These are phyloP conservation scores for Cystobasidium sp. DNA, from an alignment of 1,284 basidiomycete genomes.

Conservation along the genomic window DNA sequence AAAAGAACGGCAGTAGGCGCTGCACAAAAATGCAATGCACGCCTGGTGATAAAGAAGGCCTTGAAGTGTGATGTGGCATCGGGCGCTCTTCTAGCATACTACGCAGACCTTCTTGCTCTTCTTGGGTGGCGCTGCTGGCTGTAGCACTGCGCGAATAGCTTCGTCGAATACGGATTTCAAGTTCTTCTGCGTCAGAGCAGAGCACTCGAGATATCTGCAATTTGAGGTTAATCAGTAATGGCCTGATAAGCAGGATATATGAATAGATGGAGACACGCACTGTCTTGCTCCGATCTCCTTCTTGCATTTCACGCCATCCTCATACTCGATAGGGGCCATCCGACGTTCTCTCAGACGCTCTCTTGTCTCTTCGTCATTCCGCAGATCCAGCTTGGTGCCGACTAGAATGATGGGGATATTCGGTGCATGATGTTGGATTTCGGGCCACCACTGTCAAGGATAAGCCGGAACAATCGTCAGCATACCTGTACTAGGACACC, in stretches of 20 bases:
- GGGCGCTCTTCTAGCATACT: slow-evolving; percentile 52
- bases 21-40: too few relatives aligned
- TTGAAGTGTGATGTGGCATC: background rate
- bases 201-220: slow-evolving; percentile 92
- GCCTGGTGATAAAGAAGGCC: background rate
- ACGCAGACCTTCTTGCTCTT: slow-evolving; percentile 57
- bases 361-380: slow-evolving; percentile 89
- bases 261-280: slow-evolving; percentile 43
- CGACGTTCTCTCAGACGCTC: slow-evolving; percentile 91
- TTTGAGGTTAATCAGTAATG: background rate
- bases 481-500: background rate
- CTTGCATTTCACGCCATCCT: slow-evolving; percentile 86
- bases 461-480: background rate
- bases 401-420: slow-evolving; percentile 90
- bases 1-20: too few relatives aligned
- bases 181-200: slow-evolving; percentile 95
- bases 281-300: slow-evolving; percentile 88
- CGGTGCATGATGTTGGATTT: slow-evolving; percentile 96
- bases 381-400: slow-evolving; percentile 96
- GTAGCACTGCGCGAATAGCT: slow-evolving; percentile 72
- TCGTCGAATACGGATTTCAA: slow-evolving; percentile 97
- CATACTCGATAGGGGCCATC: slow-evolving; percentile 91
- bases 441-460: slow-evolving; percentile 81
- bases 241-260: background rate
- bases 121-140: slow-evolving; percentile 56